Evolutionary conservation across 768 basidiomycete species (phyloP), one percentile per base, ranked within the genome.

Genomic region (Stropharia rugosoannulata): DNA sequence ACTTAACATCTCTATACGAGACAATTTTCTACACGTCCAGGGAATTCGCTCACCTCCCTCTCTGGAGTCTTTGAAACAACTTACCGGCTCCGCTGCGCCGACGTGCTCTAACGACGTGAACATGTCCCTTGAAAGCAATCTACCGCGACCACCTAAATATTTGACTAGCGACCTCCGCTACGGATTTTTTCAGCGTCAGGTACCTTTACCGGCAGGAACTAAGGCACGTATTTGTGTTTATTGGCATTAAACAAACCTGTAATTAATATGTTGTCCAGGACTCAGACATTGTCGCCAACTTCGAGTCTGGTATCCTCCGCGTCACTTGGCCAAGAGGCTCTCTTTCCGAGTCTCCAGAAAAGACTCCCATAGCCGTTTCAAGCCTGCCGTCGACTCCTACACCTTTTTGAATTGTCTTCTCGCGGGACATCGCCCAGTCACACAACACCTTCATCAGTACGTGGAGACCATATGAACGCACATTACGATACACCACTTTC

Each of bases 151-250:
- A n/a, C 35, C 42, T 29, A 50, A 56, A 37, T 43, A 62, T 60
- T 65, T 67, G 9, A 47, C 68, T 8, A 69, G 74, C 12, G 80
- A 81, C 45, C 60, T 81, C 15, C 71, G 78, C 9, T 79, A 74
- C 51, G 80, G 80, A 5, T 57, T 60, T n/a, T 81, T 81, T 58
- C 66, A 67, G 8, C 72, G 78, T 10, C 62, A 66, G 5, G 59
- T 81, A 9, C 66, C 60, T 18, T 55, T 81, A 13, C 76, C 77
- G 8, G 50, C 61, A 2, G 75, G 74, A 16, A 68, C 71, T 15
- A 71, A 74, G 68, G 80, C 76, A 55, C 63, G 68, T 61, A 50
- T 11, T 22, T 42, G 15, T 16, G n/a, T 44, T 12, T 22, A 57
- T 32, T 59, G 25, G 51, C 12, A 55, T 32, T 49, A 12, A 38